Evolutionary conservation across 225 moss, liverwort and hornwort species (phyloP).

Genomic region (Physcomitrium patens): DNA sequence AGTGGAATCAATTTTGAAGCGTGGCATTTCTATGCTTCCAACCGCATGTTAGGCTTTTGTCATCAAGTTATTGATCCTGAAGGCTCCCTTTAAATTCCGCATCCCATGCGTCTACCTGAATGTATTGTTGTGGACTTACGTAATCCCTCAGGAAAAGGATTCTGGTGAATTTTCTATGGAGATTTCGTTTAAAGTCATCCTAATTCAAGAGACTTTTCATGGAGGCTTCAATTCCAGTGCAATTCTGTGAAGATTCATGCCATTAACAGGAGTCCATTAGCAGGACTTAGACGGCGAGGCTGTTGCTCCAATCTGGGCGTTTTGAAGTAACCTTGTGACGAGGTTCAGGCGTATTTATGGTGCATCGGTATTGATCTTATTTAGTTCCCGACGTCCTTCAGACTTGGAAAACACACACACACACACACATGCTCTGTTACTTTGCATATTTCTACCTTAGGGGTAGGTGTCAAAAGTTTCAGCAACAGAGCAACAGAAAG

Average conservation of each 20-base stretch:
- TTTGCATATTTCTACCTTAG: conserved; percentile 21
- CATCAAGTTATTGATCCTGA: background rate
- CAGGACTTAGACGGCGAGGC: conserved; percentile 2
- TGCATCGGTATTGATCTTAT: conserved; percentile 10
- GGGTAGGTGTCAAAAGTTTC: conserved; percentile 3
- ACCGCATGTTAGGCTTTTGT: background rate
- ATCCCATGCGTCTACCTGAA: background rate
- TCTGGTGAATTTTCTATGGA: background rate
- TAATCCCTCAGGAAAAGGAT: background rate
- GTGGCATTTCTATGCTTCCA: conserved; percentile 13
- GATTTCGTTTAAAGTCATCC: background rate
- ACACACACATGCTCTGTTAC: background rate
- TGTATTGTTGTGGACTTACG: conserved; percentile 24
- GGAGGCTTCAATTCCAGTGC: background rate
- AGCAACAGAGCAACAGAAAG: background rate
- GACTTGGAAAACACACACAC: too few relatives aligned
- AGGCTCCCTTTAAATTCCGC: background rate
- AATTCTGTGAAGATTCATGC: background rate
- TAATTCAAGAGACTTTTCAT: conserved; percentile 4
- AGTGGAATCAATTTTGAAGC: conserved; percentile 1
- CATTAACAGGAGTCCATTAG: background rate
- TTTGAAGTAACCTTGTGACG: background rate
- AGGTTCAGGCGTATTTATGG: background rate
- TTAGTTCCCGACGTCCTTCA: background rate
- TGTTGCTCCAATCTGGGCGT: background rate